Evolutionary conservation across 2,329 filamentous ascomycete genomes (phyloP).

Genomic region (Cordyceps sp.): DNA sequence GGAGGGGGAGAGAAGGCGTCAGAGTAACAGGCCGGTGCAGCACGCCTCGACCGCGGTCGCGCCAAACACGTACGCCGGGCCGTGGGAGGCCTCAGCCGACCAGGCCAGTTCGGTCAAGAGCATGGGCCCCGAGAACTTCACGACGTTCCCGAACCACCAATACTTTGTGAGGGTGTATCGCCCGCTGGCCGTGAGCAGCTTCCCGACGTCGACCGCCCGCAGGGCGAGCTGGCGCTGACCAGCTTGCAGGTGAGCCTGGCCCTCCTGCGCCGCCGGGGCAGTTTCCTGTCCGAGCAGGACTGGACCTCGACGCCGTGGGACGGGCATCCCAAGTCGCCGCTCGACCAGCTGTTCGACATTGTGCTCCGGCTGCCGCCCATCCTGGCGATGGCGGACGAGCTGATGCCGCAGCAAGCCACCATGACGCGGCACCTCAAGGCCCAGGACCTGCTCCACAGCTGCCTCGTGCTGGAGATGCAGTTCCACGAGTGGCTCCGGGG

Average conservation of each 20-base stretch:
- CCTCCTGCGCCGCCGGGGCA: constrained; percentile 30
- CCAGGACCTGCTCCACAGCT: constrained; percentile 29
- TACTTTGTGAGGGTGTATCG: constrained; percentile 40
- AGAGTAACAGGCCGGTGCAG: no score
- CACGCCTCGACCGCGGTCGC: no score
- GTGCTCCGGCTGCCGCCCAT: constrained; percentile 28
- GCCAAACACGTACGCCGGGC: constrained; percentile 20
- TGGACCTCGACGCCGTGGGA: constrained; percentile 37
- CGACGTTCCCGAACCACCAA: constrained; percentile 36
- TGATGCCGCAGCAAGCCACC: constrained; percentile 21
- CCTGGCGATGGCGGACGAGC: constrained; percentile 26
- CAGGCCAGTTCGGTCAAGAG: constrained; percentile 20
- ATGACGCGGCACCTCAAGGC: constrained; percentile 24
- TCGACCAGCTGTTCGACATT: constrained; percentile 36
- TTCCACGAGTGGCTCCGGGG: constrained; percentile 30
- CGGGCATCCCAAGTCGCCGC: constrained; percentile 28
- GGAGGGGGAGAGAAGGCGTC: no score
- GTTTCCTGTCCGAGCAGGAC: constrained; percentile 31
- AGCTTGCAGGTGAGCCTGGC: constrained; percentile 25
- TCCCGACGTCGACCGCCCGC: not conserved
- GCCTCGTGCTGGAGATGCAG: constrained; percentile 27
- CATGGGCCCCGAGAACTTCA: constrained; percentile 28
- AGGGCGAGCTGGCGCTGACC: not conserved
- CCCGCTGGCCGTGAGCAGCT: constrained; percentile 29
- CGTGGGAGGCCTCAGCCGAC: constrained; percentile 19